These are phyloP conservation scores for Cryptosporidium meleagridis DNA, from an alignment of 169 alveolate genomes.

Conservation along the genomic window DNA sequence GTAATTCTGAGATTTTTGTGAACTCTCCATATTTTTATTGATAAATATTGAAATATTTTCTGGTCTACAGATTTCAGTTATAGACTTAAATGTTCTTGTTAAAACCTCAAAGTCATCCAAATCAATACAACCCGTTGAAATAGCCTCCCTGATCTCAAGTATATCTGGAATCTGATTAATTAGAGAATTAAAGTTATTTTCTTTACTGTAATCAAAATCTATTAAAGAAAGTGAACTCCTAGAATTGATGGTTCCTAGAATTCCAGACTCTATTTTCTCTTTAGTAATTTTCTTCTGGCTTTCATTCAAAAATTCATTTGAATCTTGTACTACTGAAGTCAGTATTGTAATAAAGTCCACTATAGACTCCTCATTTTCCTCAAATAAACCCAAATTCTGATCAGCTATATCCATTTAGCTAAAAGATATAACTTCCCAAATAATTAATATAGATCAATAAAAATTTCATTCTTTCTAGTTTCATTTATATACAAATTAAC, in stretches of 20 bases:
- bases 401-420: not conserved
- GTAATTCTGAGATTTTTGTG: not conserved
- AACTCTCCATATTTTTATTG: not conserved
- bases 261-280: not conserved
- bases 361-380: conserved; percentile 35
- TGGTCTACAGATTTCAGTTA: conserved; percentile 43
- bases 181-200: not conserved
- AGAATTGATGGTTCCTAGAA: not conserved
- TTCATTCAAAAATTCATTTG: not conserved
- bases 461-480: not conserved
- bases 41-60: conserved; percentile 29
- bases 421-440: not conserved
- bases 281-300: not conserved
- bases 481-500: not conserved
- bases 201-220: not conserved
- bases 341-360: conserved; percentile 30
- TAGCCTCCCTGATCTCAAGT: conserved; percentile 45
- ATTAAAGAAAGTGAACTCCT: conserved; percentile 5
- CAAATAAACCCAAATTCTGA: not conserved
- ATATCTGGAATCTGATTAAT: conserved; percentile 30
- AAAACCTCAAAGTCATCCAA: conserved; percentile 47
- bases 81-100: not conserved
- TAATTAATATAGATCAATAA: not conserved
- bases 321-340: conserved; percentile 13
- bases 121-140: conserved; percentile 44